Evolutionary conservation across 306 rosid genomes (phyloP).

Genomic region (Urtica urens): DNA sequence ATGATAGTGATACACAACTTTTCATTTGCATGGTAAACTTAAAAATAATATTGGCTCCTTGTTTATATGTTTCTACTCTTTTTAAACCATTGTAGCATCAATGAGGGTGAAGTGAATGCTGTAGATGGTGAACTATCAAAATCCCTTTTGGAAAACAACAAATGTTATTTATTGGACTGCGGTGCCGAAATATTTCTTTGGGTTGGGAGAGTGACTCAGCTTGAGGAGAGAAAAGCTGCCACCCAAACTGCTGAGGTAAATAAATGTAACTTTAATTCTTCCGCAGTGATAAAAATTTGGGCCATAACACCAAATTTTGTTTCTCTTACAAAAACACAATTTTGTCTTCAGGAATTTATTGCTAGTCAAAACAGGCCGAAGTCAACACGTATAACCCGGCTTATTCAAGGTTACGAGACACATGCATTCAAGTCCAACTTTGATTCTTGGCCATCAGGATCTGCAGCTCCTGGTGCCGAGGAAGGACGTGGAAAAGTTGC

Average conservation of each 20-base stretch:
- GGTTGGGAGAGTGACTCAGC: conserved; percentile 96
- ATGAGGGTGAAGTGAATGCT: conserved; percentile 57
- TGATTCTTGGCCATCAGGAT: conserved; percentile 93
- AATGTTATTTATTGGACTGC: conserved; percentile 85
- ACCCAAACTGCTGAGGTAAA: conserved; percentile 90
- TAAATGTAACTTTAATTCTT: conserved; percentile 15
- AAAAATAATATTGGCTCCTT: background rate
- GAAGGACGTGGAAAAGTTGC: conserved; percentile 99
- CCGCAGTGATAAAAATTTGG: conserved; percentile 18
- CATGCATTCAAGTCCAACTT: conserved; percentile 91
- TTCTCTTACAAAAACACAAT: conserved; percentile 11
- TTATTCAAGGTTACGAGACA: conserved; percentile 94
- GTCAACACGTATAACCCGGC: conserved; percentile 68
- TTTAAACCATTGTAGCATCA: conserved; percentile 59
- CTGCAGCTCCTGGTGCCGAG: conserved; percentile 61
- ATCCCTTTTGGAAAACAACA: conserved; percentile 76
- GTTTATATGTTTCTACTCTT: conserved; percentile 17
- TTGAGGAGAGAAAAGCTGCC: conserved; percentile 89
- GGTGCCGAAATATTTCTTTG: conserved; percentile 85
- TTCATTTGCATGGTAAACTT: background rate
- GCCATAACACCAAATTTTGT: no score
- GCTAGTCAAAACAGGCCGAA: conserved; percentile 75
- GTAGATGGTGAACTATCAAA: conserved; percentile 79
- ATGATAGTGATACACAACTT: no score
- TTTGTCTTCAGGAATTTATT: conserved; percentile 60